phyloP scores from a whole-genome alignment of 176 grass and related monocot species.

The Luzula sylvatica region DNA sequence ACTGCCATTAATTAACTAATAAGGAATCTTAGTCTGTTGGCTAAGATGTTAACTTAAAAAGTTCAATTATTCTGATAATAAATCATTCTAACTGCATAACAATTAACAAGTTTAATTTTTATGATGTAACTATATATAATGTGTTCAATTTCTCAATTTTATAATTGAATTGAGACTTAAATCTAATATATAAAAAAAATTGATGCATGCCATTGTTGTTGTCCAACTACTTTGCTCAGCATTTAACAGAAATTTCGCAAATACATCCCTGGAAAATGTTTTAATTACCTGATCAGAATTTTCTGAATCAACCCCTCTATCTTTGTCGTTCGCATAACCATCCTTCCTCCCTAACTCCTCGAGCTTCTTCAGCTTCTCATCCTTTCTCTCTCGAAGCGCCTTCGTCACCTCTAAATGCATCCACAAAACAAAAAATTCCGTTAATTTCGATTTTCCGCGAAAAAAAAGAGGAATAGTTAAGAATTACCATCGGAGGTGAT shows the following conservation, averaged over 20 bases:
- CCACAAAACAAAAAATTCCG: background rate
- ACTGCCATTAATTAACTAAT: background rate
- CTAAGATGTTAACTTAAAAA: background rate
- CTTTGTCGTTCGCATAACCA: slow-evolving; percentile 4
- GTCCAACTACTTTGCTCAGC: slow-evolving; percentile 10
- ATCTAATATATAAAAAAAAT: background rate
- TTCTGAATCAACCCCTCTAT: background rate
- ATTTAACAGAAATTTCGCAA: slow-evolving; percentile 4
- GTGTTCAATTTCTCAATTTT: too few species aligned
- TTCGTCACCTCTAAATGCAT: slow-evolving; percentile 65
- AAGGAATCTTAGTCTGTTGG: background rate
- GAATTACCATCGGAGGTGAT: slow-evolving; percentile 57
- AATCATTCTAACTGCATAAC: too few species aligned
- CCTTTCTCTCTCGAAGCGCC: slow-evolving; percentile 58
- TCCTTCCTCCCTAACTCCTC: slow-evolving; percentile 29
- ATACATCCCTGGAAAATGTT: slow-evolving; percentile 28
- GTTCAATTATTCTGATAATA: too few species aligned
- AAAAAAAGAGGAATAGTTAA: background rate
- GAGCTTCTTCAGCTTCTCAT: slow-evolving; percentile 58
- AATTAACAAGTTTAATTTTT: too few species aligned
- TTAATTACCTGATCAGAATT: slow-evolving; percentile 39
- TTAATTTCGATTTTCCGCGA: background rate
- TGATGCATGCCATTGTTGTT: slow-evolving; percentile 2
- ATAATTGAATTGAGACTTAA: too few species aligned
- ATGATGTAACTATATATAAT: too few species aligned